Percentiles rank a stretch among this genome's conserved stretches.
Conservation (phyloP, 83 land plant species). For the Isoetes engelmannii region DNA sequence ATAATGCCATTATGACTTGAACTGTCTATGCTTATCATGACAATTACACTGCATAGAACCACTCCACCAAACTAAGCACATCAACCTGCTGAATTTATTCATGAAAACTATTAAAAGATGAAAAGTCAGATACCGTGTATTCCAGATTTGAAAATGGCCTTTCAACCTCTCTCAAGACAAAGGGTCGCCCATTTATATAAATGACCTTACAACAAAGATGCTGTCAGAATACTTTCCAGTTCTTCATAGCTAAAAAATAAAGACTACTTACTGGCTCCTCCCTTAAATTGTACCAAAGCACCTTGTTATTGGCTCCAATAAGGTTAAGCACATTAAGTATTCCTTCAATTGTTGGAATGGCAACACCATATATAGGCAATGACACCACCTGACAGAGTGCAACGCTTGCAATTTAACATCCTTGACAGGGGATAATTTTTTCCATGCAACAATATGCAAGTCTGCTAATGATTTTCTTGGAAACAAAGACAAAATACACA, state of each 20-base stretch:
- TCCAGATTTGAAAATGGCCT: constrained; percentile 94
- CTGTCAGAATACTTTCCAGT: background rate
- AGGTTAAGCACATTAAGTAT: constrained; percentile 70
- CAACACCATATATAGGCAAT: constrained; percentile 83
- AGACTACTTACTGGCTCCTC: constrained; percentile 74
- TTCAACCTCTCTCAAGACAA: constrained; percentile 91
- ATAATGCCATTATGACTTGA: background rate
- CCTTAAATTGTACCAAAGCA: constrained; percentile 86
- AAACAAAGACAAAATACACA: too few relatives aligned
- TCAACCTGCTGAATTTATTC: background rate
- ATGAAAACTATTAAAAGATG: background rate
- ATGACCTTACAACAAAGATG: constrained; percentile 47
- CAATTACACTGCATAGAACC: background rate
- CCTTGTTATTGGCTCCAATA: constrained; percentile 34
- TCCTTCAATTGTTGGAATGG: constrained; percentile 80
- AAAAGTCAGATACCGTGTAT: constrained; percentile 55
- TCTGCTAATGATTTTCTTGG: too few relatives aligned
- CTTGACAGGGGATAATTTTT: too few relatives aligned
- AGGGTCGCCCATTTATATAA: constrained; percentile 91
- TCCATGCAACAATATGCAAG: too few relatives aligned
- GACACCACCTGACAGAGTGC: constrained; percentile 49
- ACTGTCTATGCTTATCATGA: background rate
- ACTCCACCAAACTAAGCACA: background rate
- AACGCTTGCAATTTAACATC: too few relatives aligned
- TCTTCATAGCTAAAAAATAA: background rate